Evolutionary conservation across 106 monocot species (phyloP), one percentile per base, ranked within the genome.

Genomic region (Allium sativum): DNA sequence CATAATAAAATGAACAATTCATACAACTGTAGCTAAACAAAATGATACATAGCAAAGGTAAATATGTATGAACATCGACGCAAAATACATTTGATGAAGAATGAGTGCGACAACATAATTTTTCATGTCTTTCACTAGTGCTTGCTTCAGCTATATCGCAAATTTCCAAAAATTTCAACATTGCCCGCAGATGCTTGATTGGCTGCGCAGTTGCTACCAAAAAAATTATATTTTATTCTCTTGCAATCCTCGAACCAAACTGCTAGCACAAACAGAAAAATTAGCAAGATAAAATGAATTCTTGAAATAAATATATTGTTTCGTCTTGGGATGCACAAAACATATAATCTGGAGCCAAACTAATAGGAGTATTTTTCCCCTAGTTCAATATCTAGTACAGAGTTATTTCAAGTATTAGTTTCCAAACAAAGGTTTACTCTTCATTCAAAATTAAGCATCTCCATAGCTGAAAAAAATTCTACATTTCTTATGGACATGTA

Each of bases 171-270:
- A 22, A 93, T 65, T 55, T 79, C 66, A 15, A 78, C 88, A 44
- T 87, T 79, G 0, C 98, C 98, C 17, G 92, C 98, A 16, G 98
- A 98, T 68, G 87, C 91, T 54, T 88, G 91, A 65, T 98, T 92
- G 12, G 98, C 98, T 10, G 98, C 98, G 10, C 92, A 82, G 58
- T 98, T 98, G 81, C 98, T 98, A 57, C 98, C 98, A 51, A 92
- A 98, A 73, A 80, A 47, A 67, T 79, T 61, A 73, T 76, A 51
- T 98, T 98, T 7, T 87, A 98, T 76, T 98, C 98, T 54, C 84
- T 77, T 48, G 98, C 98, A 68, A 98, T 92, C 75, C 98, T 88
- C 52, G 98, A 88, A 56, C 98, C 98, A 83, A 98, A 98, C 98
- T 98, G 78, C 1, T 44, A 40, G 31, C 6, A 4, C 9, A 19